Evolutionary conservation across 108 stramenopile species (phyloP), one percentile per base, ranked within the genome.

Genomic region (Asterionellopsis glacialis): DNA sequence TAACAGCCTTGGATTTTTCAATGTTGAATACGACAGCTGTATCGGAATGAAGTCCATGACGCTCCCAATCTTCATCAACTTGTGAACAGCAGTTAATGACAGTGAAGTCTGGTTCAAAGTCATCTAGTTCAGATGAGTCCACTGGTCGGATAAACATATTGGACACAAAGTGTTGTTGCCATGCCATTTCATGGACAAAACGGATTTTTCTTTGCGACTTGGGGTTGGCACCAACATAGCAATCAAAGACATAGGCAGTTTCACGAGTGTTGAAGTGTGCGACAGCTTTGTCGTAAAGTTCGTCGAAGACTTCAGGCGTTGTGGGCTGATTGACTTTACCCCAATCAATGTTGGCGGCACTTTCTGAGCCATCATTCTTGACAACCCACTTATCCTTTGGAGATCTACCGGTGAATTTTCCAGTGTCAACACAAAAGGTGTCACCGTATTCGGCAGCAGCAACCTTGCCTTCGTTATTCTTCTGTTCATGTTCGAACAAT

Each of bases 81-180:
- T 95, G 80, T 33, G 85, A 76, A 78, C 98, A 98, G 48, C 94
- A 93, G 75, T 98, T 98, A 74, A 98, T 90, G 61, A 98, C 79
- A 60, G 95, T 96, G 65, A 97, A 96, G 72, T 97, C 98, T 9
- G 95, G 95, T 43, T 92, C 88, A 67, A 94, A 95, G 51, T 81
- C 79, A 22, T 88, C 82, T 50, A 90, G 65, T 55, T 85, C 87
- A 21, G 54, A 78, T 47, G 75, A 67, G 11, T 59, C 61, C 45
- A 89, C 74, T 19, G 98, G 96, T 39, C 96, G 88, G 67, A 97
- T 96, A 73, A 98, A 97, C 98, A 98, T 98, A 69, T 98, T 98
- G 49, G 91, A 88, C 0, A 89, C 88, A 71, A 92, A 94, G 59
- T 92, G 92, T 48, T 97, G 93, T 72, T 96, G 96, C 98, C 98